Percentiles rank a stretch among this genome's conserved stretches.
Conservation (phyloP, 2,329 filamentous ascomycete species). For the Polytolypa hystricis region DNA sequence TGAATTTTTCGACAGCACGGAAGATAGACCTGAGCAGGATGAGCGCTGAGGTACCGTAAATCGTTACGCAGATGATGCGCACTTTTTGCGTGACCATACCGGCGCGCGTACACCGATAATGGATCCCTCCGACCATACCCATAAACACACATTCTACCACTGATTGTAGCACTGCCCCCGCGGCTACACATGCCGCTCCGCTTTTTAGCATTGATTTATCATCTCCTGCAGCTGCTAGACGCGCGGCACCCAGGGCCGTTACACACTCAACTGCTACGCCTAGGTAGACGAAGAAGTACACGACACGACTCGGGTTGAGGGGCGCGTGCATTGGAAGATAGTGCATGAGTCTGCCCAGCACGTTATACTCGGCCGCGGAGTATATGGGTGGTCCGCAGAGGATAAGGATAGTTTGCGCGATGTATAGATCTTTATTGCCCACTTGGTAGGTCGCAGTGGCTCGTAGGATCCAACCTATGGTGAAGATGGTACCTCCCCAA, state of each 20-base stretch:
- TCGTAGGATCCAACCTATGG: slow-evolving; percentile 27
- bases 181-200: slow-evolving; percentile 19
- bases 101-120: slow-evolving; percentile 18
- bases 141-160: slow-evolving; percentile 22
- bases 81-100: slow-evolving; percentile 20
- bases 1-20: slow-evolving; percentile 25
- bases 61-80: slow-evolving; percentile 21
- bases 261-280: slow-evolving; percentile 25
- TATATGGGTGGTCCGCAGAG: slow-evolving; percentile 27
- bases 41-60: slow-evolving; percentile 26
- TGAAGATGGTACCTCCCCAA: slow-evolving; percentile 27
- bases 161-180: slow-evolving; percentile 22
- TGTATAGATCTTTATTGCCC: slow-evolving; percentile 20
- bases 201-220: slow-evolving; percentile 13
- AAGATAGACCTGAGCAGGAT: slow-evolving; percentile 26
- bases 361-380: slow-evolving; percentile 27
- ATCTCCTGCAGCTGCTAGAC: slow-evolving; percentile 13
- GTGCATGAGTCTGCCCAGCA: slow-evolving; percentile 27
- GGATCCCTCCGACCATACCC: slow-evolving; percentile 17
- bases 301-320: slow-evolving; percentile 25
- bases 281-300: slow-evolving; percentile 26
- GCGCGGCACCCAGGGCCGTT: slow-evolving; percentile 22
- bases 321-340: slow-evolving; percentile 30
- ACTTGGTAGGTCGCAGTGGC: slow-evolving; percentile 20
- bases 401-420: slow-evolving; percentile 26